Evolutionary conservation across 1,284 basidiomycete genomes (phyloP).

Genomic region (Ganoderma multipileum): DNA sequence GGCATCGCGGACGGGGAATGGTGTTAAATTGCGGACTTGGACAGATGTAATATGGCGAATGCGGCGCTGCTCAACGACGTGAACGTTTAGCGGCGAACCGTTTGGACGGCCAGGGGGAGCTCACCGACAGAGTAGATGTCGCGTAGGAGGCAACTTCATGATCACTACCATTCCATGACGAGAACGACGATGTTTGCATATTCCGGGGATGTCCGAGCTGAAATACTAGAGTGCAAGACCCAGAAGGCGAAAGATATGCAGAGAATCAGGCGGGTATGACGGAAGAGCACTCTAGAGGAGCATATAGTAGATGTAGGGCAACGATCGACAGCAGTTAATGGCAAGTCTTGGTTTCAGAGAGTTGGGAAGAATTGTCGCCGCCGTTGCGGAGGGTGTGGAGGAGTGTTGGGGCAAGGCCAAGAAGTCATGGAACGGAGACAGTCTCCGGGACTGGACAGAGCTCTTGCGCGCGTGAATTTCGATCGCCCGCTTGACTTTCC

Average conservation of each 20-base stretch:
- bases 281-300: slow-evolving; percentile 14
- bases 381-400: slow-evolving; percentile 18
- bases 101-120: neutral
- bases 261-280: slow-evolving; percentile 5
- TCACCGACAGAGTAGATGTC: slow-evolving; percentile 23
- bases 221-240: neutral
- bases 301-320: slow-evolving; percentile 19
- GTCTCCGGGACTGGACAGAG: neutral
- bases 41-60: slow-evolving; percentile 77
- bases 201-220: neutral
- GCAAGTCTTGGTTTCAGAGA: neutral
- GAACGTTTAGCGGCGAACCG: neutral
- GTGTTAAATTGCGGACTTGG: slow-evolving; percentile 82
- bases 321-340: neutral
- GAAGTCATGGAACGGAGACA: slow-evolving; percentile 18
- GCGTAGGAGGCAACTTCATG: slow-evolving; percentile 4
- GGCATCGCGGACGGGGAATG: slow-evolving; percentile 79
- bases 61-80: slow-evolving; percentile 56
- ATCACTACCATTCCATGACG: slow-evolving; percentile 16
- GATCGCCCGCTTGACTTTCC: too few species aligned
- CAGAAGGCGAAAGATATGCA: neutral
- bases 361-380: slow-evolving; percentile 10
- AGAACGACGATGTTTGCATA: slow-evolving; percentile 19
- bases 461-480: slow-evolving; percentile 21
- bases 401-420: slow-evolving; percentile 14